phyloP scores from a whole-genome alignment of 139 green algal species.

The Chlorella sp. region DNA sequence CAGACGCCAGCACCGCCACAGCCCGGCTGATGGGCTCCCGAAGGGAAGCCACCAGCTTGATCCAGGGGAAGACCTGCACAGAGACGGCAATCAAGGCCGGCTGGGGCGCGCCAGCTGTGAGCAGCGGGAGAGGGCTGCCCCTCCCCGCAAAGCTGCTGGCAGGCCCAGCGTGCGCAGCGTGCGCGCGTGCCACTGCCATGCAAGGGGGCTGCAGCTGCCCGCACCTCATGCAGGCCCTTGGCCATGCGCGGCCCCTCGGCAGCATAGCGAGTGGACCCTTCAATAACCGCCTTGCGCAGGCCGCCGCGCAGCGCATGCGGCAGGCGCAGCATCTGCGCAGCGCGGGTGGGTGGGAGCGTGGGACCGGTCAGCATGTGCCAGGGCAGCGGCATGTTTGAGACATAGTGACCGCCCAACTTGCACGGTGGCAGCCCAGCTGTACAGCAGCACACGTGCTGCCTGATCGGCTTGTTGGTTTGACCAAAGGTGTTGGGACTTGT shows the following conservation, averaged over 20 bases:
- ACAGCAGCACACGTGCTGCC: not conserved
- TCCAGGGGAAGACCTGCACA: constrained; percentile 38
- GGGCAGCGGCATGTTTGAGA: too few relatives aligned
- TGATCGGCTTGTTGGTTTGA: too few relatives aligned
- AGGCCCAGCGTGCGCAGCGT: too few relatives aligned
- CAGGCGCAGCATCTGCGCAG: constrained; percentile 23
- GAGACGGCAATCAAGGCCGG: too few relatives aligned
- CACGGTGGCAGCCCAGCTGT: not conserved
- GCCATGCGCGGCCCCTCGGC: not conserved
- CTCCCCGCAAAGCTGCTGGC: too few relatives aligned
- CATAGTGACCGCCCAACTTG: too few relatives aligned
- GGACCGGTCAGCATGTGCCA: too few relatives aligned
- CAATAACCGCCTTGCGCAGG: constrained; percentile 9
- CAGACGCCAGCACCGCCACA: constrained; percentile 13
- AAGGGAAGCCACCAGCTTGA: constrained; percentile 30
- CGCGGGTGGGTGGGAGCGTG: not conserved
- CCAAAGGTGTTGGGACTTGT: too few relatives aligned
- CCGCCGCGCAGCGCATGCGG: constrained; percentile 11
- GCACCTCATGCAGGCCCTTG: not conserved
- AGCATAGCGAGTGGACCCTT: constrained; percentile 32
- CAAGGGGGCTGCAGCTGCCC: too few relatives aligned
- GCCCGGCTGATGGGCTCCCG: constrained; percentile 41
- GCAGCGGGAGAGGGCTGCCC: too few relatives aligned
- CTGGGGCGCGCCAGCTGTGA: too few relatives aligned
- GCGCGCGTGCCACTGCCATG: too few relatives aligned